Conservation (phyloP, 495 filamentous ascomycete genomes). For the Aspergillus coremiiformis region DNA sequence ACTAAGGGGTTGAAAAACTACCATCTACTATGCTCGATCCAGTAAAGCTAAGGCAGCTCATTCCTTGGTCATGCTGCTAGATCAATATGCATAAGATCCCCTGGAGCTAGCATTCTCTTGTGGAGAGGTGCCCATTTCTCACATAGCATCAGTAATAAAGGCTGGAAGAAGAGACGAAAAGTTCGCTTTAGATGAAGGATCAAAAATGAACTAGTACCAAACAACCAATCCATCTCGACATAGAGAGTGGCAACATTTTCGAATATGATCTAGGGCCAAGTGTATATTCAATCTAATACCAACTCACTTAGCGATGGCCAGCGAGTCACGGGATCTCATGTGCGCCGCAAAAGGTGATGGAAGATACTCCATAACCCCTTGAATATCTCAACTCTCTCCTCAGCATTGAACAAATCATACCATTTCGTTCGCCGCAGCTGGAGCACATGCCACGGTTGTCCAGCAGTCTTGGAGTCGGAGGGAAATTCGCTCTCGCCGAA, state of each 20-base stretch:
- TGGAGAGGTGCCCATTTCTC: too few relatives aligned
- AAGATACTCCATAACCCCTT: slow-evolving; percentile 69
- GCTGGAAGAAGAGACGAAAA: too few relatives aligned
- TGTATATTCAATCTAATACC: background rate
- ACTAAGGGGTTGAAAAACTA: too few relatives aligned
- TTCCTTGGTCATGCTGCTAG: too few relatives aligned
- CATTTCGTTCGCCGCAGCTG: slow-evolving; percentile 64
- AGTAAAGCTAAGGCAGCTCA: too few relatives aligned
- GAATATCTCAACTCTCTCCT: slow-evolving; percentile 66
- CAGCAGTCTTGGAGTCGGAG: slow-evolving; percentile 36
- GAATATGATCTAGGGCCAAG: background rate
- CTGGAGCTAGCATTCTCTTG: too few relatives aligned
- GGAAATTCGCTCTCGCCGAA: slow-evolving; percentile 24
- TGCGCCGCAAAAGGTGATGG: slow-evolving; percentile 56
- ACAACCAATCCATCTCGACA: background rate
- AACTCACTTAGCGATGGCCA: background rate
- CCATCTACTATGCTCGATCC: too few relatives aligned
- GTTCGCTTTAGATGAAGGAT: too few relatives aligned
- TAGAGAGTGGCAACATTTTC: background rate
- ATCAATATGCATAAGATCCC: too few relatives aligned
- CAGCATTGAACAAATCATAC: slow-evolving; percentile 65
- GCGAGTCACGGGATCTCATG: too few relatives aligned
- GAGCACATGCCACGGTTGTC: slow-evolving; percentile 56
- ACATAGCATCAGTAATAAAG: too few relatives aligned
- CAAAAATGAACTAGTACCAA: too few relatives aligned